Base-by-base conservation (phyloP, 441 rosid species). In the Populus trichocarpa region DNA sequence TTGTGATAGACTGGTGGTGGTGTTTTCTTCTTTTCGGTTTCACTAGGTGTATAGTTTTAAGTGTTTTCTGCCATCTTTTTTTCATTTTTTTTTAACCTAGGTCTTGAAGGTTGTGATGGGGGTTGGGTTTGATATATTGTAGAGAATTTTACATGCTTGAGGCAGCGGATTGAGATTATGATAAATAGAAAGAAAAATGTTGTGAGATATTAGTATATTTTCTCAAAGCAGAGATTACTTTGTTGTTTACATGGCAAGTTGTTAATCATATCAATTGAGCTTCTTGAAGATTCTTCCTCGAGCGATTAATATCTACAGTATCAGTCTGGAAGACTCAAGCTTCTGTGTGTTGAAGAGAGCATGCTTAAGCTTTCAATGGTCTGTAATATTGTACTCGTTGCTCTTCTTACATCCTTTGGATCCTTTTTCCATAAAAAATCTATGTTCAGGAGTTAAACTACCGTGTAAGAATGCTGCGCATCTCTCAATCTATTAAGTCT, bases 21-120 rank as follows among this genome's bases (percentile, higher is more conserved):
- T 70, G 67, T 71, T 65, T 16, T 53, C 53, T 26, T 13, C 4
- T 61, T 28, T 28, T 28, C 25, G 5, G 53, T 72, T 81, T 71
- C 73, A 30, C 72, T 23, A 65, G 70, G 76, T 86, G 88, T 86
- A 88, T 86, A 88, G 90, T 77, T 81, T 77, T 3, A 65, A 70
- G 77, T 79, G 75, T 82, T 73, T 78, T 70, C 26, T 84, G 63
- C 64, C 80, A 22, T 53, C 42, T 71, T 75, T 28, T 9, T 16
- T 28, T 28, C 30, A 2, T 16, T 81, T 67, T 22, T 50, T 57
- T 46, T 53, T 75, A 32, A 68, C 22, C 50, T 78, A 80, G 85
- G 82, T 75, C 72, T 32, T 78, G 81, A 50, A 74, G 80, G 86
- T 75, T 81, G 86, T 80, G 73, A 81, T 70, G 75, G 78, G 81